These are phyloP conservation scores for Excoecaria cochinchinensis DNA, from an alignment of 345 rosid genomes.

Conservation along the genomic window DNA sequence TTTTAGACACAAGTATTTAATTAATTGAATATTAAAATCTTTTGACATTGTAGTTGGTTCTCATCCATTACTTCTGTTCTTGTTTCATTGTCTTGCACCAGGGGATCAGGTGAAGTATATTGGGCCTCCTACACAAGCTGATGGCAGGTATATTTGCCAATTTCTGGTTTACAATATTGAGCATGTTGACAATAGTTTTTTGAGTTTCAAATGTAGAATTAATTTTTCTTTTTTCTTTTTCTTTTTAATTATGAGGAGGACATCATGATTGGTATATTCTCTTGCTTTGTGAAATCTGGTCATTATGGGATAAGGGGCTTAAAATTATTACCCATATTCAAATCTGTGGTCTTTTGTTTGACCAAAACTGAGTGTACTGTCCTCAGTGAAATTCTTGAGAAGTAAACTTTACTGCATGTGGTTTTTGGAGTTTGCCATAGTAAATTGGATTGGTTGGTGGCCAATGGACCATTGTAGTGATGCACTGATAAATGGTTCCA, in stretches of 20 bases:
- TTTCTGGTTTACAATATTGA: background rate
- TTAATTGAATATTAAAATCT: background rate
- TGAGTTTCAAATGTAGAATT: background rate
- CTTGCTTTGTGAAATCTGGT: background rate
- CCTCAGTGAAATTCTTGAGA: background rate
- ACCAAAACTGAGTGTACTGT: background rate
- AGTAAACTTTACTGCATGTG: background rate
- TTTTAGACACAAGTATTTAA: background rate
- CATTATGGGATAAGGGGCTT: background rate
- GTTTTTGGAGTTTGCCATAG: background rate
- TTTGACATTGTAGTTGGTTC: background rate
- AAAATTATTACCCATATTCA: background rate
- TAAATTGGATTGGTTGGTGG: background rate
- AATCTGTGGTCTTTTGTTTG: no score
- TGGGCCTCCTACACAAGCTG: conserved; percentile 59
- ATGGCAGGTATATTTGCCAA: conserved; percentile 51
- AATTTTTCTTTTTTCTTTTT: background rate
- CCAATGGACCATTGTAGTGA: background rate
- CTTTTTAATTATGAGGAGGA: no score
- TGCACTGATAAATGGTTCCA: background rate
- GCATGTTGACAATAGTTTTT: background rate
- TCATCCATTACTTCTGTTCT: background rate
- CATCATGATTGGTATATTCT: no score
- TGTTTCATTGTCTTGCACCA: conserved; percentile 24
- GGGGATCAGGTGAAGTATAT: conserved; percentile 92